phyloP scores from a whole-genome alignment of 2,329 filamentous ascomycete species.

The Amauroascus niger region DNA sequence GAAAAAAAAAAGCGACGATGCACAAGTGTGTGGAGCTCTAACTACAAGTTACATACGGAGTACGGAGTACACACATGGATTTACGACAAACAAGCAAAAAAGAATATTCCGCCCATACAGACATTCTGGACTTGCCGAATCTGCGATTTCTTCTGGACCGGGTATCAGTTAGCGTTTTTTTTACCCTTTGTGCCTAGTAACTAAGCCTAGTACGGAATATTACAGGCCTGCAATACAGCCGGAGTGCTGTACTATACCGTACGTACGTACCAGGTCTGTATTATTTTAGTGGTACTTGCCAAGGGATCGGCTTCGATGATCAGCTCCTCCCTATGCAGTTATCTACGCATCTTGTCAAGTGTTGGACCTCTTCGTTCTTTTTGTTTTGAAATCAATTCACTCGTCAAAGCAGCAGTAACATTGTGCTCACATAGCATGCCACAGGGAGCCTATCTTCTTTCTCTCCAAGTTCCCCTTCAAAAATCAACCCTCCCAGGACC shows the following conservation, averaged over 20 bases:
- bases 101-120: slow-evolving; percentile 3
- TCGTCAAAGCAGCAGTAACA: too few relatives aligned
- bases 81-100: not conserved
- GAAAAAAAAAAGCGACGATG: not conserved
- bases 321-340: not conserved
- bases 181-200: not conserved
- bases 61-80: not conserved
- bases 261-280: not conserved
- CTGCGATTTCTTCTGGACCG: too few relatives aligned
- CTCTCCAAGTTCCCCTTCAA: too few relatives aligned
- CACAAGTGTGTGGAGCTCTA: not conserved
- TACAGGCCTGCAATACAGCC: not conserved
- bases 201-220: too few relatives aligned
- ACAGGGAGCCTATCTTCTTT: too few relatives aligned
- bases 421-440: too few relatives aligned
- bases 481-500: too few relatives aligned
- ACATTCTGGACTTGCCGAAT: not conserved
- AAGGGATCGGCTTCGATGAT: slow-evolving; percentile 11
- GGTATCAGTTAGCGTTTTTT: not conserved
- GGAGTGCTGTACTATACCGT: not conserved
- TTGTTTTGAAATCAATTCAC: too few relatives aligned
- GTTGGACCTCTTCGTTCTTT: too few relatives aligned
- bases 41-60: not conserved
- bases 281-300: not conserved
- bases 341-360: too few relatives aligned